Evolutionary conservation across 352 stramenopile genomes (phyloP), one percentile per base, ranked within the genome.

Genomic region (Phytophthora rubi): DNA sequence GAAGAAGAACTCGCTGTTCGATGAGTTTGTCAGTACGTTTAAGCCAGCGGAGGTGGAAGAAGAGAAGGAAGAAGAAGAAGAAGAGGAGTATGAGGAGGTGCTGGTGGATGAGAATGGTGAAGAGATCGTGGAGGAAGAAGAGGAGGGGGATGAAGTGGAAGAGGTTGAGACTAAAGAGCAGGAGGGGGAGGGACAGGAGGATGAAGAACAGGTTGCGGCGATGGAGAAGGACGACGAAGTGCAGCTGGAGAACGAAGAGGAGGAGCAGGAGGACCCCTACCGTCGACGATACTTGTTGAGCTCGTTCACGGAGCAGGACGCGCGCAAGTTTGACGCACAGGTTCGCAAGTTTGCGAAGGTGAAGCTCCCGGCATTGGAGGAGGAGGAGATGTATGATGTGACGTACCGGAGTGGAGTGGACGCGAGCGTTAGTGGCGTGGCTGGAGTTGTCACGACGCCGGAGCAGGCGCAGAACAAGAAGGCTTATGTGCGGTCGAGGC

Each of bases 11-110:
- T 83, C 82, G 35, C 53, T 92, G n/a, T 94, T 94, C 77, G 74
- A 86, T 28, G 68, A 88, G 70, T 94, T 94, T 73, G 82, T 94
- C 35, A 81, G 80, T 47, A 81, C 80, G 26, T 93, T 93, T 55
- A 83, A 88, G 32, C 72, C 69, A 1, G 55, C 73, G 16, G 48
- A 70, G 55, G 57, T 71, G 5, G 68, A 81, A 32, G 79, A 80
- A n/a, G 71, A 83, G 4, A 74, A 88, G 5, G 81, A 85, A 1
- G 79, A 83, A 13, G 35, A 42, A 13, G 35, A 76, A 10, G 61
- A 79, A 13, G 70, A 77, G 10, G 76, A 82, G 12, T 75, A 70
- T 77, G 89, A 69, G 60, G 85, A 70, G 71, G 75, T 87, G 15
- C 59, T 79, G 59, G 79, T 83, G 49, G 79, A 77, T 54, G 80